Percentiles rank a stretch among this genome's conserved stretches.
Evolutionary conservation across 306 rosid genomes (phyloP).

Genomic region (Corylus avellana): DNA sequence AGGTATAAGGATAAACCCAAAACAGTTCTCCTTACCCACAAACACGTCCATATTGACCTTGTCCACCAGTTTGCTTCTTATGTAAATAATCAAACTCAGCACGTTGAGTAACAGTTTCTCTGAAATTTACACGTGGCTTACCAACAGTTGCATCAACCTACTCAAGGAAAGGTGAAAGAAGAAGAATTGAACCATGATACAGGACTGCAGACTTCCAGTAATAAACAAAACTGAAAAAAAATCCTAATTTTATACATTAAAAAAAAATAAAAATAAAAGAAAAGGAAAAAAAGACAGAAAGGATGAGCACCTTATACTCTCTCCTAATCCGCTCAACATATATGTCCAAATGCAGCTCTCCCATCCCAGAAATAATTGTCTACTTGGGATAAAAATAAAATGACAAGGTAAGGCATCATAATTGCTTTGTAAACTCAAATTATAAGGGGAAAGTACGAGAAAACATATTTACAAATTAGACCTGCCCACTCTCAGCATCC

Average conservation of each 20-base stretch:
- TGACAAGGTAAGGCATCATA: constrained; percentile 20
- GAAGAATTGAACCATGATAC: constrained; percentile 18
- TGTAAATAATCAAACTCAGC: constrained; percentile 95
- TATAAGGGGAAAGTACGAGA: not conserved
- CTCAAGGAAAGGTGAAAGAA: constrained; percentile 22
- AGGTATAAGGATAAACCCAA: not conserved
- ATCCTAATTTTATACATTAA: not conserved
- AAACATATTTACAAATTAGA: constrained; percentile 31
- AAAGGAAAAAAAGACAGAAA: not conserved
- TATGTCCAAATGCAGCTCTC: constrained; percentile 94
- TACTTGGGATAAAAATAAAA: constrained; percentile 31
- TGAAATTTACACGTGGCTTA: constrained; percentile 97
- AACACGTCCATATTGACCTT: constrained; percentile 99
- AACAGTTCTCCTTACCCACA: constrained; percentile 64
- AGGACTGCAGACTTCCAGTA: constrained; percentile 21
- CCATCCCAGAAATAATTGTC: constrained; percentile 99
- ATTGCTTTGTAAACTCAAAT: constrained; percentile 13
- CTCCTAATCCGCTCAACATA: constrained; percentile 94
- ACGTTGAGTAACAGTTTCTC: constrained; percentile 95
- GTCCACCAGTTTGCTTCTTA: constrained; percentile 96
- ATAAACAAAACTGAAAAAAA: constrained; percentile 23
- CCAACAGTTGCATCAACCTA: constrained; percentile 98
- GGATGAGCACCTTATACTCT: constrained; percentile 75
- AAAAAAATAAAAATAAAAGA: not conserved
- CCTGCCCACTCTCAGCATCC: constrained; percentile 99